phyloP scores from a whole-genome alignment of 2,329 filamentous ascomycete genomes.

The Talaromyces verruculosus region DNA sequence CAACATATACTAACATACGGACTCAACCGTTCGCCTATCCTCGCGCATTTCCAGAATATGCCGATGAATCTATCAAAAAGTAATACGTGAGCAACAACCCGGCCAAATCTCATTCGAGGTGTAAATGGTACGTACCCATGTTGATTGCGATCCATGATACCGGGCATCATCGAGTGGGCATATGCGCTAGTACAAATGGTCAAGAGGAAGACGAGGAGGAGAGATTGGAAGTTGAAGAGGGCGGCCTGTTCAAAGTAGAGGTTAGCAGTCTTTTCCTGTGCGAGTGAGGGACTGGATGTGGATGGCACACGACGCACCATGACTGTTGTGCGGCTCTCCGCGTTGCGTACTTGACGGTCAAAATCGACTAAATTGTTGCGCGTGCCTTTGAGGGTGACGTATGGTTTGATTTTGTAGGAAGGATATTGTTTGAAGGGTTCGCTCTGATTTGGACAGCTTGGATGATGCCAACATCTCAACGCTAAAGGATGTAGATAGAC shows the following conservation, averaged over 20 bases:
- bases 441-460: not conserved
- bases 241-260: constrained; percentile 64
- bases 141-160: constrained; percentile 89
- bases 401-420: not conserved
- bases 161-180: constrained; percentile 83
- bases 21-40: constrained; percentile 88
- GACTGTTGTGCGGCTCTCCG: constrained; percentile 1
- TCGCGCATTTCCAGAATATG: constrained; percentile 93
- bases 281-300: not conserved
- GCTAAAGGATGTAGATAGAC: not conserved
- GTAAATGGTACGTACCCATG: constrained; percentile 63
- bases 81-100: not conserved
- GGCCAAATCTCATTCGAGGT: not conserved
- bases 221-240: constrained; percentile 98
- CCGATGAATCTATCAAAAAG: constrained; percentile 63
- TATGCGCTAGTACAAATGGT: constrained; percentile 96
- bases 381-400: not conserved
- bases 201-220: constrained; percentile 89
- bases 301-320: not conserved
- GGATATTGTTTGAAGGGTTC: too few relatives aligned
- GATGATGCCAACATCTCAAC: constrained; percentile 9
- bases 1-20: constrained; percentile 96
- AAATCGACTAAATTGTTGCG: not conserved
- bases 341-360: not conserved
- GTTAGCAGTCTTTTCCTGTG: not conserved